Base-by-base conservation (phyloP, 1,284 basidiomycete species). In the Microbotryum saponariae region DNA sequence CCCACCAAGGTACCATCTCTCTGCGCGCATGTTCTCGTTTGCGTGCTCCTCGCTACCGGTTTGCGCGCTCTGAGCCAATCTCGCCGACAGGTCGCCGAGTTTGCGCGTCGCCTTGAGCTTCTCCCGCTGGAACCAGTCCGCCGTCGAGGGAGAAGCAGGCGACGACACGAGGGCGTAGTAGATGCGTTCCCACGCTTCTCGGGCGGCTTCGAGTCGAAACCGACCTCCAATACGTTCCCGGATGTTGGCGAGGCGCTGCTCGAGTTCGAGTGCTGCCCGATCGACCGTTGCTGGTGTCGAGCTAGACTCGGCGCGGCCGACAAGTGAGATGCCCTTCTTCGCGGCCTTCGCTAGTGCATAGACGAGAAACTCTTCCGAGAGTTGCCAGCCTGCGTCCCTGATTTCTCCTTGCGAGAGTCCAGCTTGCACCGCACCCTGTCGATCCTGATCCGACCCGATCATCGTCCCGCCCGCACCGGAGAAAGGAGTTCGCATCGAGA, bases 331-430 rank as follows among this genome's bases (percentile, higher is more conserved):
- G 21, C 70, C 68, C 42, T 54, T 47, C 20, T 53, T n/a, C 33
- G 57, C 58, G 1, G 66, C 64, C 49, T 63, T 61, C 10, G 25
- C 9, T 29, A 72, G 54, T 1, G 70, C 72, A 27, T 61, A 62
- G 27, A 63, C 57, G 56, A 73, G 67, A 58, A 70, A 70, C 29
- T 54, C 49, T 57, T 73, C 70, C 3, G 72, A 70, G 33, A 68
- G 51, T 18, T 61, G 57, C 66, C 68, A 72, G 4, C 67, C 69
- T 0, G 56, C 63, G 54, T 73, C 71, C 46, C 59, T 58, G 12
- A 71, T 63, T 20, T 57, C 64, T 14, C 33, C 48, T 2, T 65
- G 51, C 9, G 21, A 31, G 25, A 33, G 33, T 25, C 25, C 20
- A 12, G 51, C 46, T 51, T 42, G 37, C 16, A 42, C 37, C 10